A percentile compares a stretch with the other conserved stretches of the same genome.
phyloP scores from a whole-genome alignment of 2,329 filamentous ascomycete species.

The Davidsoniella virescens region DNA sequence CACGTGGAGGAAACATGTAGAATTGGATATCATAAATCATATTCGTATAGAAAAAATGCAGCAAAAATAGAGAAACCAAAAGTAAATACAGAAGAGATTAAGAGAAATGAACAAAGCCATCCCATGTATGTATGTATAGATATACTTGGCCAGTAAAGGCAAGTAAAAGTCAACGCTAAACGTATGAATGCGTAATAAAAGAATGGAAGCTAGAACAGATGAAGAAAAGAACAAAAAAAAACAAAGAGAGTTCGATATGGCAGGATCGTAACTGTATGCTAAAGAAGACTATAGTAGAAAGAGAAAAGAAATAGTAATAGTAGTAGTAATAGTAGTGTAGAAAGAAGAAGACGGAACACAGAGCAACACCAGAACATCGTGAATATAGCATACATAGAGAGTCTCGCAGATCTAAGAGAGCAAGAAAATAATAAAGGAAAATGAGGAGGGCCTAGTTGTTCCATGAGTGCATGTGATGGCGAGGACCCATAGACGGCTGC shows the following conservation, averaged over 20 bases:
- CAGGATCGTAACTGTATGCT: background rate
- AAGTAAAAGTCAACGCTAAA: constrained; percentile 7
- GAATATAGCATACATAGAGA: constrained; percentile 6
- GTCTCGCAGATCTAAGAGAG: background rate
- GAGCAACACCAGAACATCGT: constrained; percentile 6
- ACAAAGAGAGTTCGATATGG: background rate
- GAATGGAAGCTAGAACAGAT: background rate
- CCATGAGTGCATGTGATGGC: constrained; percentile 6
- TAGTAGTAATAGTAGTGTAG: background rate
- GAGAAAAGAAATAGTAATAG: background rate
- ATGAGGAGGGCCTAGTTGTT: background rate
- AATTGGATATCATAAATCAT: no score
- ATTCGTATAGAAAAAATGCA: no score
- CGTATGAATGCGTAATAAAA: background rate
- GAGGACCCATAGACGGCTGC: background rate
- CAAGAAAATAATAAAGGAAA: background rate
- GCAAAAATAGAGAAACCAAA: no score
- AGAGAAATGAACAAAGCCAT: no score
- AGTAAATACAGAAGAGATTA: background rate
- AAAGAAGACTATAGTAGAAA: background rate
- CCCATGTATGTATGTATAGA: no score
- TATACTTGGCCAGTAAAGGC: constrained; percentile 1
- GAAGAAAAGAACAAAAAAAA: background rate
- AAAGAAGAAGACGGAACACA: constrained; percentile 2
- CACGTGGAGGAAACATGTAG: no score